phyloP scores from a whole-genome alignment of 495 filamentous ascomycete genomes.

The Xanthoparmelia taractica region DNA sequence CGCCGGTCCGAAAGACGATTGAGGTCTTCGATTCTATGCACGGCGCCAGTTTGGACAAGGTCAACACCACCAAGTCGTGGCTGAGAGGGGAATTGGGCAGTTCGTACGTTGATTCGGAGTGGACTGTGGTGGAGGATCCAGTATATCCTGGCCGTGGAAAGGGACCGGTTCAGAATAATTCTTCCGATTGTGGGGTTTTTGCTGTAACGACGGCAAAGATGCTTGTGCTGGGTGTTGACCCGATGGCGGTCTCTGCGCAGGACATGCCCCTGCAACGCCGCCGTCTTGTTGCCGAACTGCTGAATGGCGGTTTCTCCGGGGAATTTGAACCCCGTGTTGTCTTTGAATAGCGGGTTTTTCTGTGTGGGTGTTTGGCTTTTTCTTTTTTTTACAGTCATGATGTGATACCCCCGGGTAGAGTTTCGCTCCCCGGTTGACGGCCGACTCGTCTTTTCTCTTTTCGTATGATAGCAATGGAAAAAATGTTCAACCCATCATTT shows the following conservation, averaged over 20 bases:
- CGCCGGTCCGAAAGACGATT: constrained; percentile 53
- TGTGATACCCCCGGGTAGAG: not conserved
- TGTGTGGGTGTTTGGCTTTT: no score
- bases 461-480: not conserved
- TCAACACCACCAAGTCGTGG: constrained; percentile 45
- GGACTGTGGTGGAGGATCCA: constrained; percentile 44
- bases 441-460: not conserved
- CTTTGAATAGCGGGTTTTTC: constrained; percentile 6
- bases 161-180: constrained; percentile 56
- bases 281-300: constrained; percentile 60
- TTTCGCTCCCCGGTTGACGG: not conserved
- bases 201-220: constrained; percentile 66
- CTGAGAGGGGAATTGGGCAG: constrained; percentile 51
- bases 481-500: not conserved
- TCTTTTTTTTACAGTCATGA: not conserved
- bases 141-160: constrained; percentile 22
- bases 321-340: constrained; percentile 21
- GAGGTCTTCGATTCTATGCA: constrained; percentile 71
- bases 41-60: constrained; percentile 30
- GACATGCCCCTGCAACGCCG: constrained; percentile 53
- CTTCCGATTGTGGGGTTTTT: constrained; percentile 76
- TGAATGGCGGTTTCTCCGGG: constrained; percentile 54
- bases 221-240: constrained; percentile 55
- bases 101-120: constrained; percentile 52
- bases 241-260: constrained; percentile 46